Evolutionary conservation across 208 protist genomes (phyloP), one percentile per base, ranked within the genome.

Genomic region (Polymyxa betae): DNA sequence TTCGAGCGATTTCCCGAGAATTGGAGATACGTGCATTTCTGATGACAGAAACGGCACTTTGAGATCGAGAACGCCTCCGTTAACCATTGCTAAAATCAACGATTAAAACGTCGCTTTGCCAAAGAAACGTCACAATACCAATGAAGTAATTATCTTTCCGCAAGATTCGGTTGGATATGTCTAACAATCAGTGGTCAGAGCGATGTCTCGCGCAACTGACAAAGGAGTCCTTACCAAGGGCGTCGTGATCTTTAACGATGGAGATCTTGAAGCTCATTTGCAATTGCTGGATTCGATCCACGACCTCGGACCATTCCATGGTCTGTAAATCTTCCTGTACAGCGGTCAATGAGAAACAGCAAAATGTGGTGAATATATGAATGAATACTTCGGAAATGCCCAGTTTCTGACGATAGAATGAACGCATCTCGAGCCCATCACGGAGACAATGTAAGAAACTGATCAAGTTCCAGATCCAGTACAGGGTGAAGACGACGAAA

Each of bases 131-230:
- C 16, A 32, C 16, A 16, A 43, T 82, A 82, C 72, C 72, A 20
- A 82, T 82, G 72, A 82, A 82, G 72, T 82, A 82, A 43, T 82
- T 82, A 82, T 82, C 72, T 82, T 43, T 82, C 72, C 72, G 5
- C 10, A 82, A n/a, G 40, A 82, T 82, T 38, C 72, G 72, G 72
- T 82, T 82, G 35, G 72, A 82, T 40, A 82, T 82, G n/a, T 82
- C 72, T 82, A 82, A 43, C 5, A 82, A 5, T 20, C 16, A 35
- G 16, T 20, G n/a, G n/a, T 82, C 5, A 45, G 35, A 82, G n/a
- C 5, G n/a, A 82, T 35, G n/a, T 82, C 35, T 24, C 72, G 72
- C n/a, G 5, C 10, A 82, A 5, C 5, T 5, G 5, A 20, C 10
- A 20, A 82, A 35, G 72, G 72, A 5, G 35, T 43, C 20, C 54